Base-by-base conservation (phyloP, 345 rosid genomes). In the Eucalyptus globulus region DNA sequence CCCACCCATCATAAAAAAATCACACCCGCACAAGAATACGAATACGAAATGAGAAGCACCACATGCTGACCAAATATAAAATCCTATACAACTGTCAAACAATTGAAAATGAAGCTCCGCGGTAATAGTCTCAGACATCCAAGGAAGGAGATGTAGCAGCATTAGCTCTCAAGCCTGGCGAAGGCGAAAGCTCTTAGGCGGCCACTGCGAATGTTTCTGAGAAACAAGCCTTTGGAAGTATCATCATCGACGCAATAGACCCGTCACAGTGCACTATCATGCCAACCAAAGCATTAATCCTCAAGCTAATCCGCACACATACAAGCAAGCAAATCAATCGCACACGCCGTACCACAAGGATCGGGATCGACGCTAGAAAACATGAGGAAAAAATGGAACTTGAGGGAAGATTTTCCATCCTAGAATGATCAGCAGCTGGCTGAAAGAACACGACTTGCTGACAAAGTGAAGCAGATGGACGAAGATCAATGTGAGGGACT, bases 171-270 rank as follows among this genome's bases (percentile, higher is more conserved):
- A 93, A 94, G 94, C 94, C 94, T 5, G 92, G 91, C 89, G 22
- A 27, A 96, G 96, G 94, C 96, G 95, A 94, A 93, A 95, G 95
- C 95, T 92, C 95, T 96, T 80, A 94, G 97, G 94, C 98, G 92
- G 98, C 98, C 93, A 95, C 98, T 96, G 98, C 96, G 94, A 96
- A 69, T 69, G 81, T 69, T 69, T 69, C 40, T 69, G 88, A 87
- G 88, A 53, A 87, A 87, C 88, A 87, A 87, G 88, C 65, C 88
- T 87, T 87, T 56, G 72, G 69, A 53, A 4, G 37, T 87, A 40
- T 87, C 88, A 56, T 87, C 88, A 87, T 56, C 17, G 29, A 87
- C 76, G 24, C 44, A 72, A 17, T 19, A 21, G 45, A 72, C 81
- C 22, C 14, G 8, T 37, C 22, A 17, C 13, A 9, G 26, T 9